phyloP scores from a whole-genome alignment of 495 filamentous ascomycete genomes.

The Aspergillus avenaceus region DNA sequence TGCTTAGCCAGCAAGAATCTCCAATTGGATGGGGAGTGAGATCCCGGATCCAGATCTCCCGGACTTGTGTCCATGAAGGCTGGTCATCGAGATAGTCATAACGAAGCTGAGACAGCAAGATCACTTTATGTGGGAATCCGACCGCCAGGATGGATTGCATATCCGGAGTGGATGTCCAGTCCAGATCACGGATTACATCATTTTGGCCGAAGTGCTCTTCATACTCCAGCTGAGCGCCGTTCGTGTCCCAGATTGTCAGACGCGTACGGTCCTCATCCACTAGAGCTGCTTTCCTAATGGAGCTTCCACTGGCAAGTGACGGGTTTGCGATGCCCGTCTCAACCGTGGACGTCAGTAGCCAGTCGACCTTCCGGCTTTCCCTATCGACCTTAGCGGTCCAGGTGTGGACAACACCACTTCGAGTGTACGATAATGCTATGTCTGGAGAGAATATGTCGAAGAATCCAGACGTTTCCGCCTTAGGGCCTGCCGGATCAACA shows the following conservation, averaged over 20 bases:
- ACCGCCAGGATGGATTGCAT: slow-evolving; percentile 88
- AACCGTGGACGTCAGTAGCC: slow-evolving; percentile 79
- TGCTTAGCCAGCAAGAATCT: slow-evolving; percentile 84
- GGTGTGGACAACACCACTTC: slow-evolving; percentile 69
- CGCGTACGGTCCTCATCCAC: slow-evolving; percentile 70
- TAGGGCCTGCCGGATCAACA: slow-evolving; percentile 82
- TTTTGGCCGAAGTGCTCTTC: slow-evolving; percentile 65
- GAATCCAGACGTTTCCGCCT: slow-evolving; percentile 68
- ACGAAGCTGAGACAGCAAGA: slow-evolving; percentile 84
- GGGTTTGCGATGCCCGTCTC: slow-evolving; percentile 73
- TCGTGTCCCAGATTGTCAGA: slow-evolving; percentile 89
- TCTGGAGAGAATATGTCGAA: slow-evolving; percentile 86
- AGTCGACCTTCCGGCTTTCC: slow-evolving; percentile 56
- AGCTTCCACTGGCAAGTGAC: slow-evolving; percentile 79
- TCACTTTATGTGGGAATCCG: slow-evolving; percentile 79
- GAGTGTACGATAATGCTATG: slow-evolving; percentile 82
- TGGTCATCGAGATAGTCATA: slow-evolving; percentile 89
- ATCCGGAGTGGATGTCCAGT: slow-evolving; percentile 93
- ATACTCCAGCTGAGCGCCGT: slow-evolving; percentile 77
- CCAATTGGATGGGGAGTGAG: slow-evolving; percentile 89
- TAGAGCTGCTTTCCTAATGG: slow-evolving; percentile 80
- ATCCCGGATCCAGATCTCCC: slow-evolving; percentile 76
- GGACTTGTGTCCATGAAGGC: slow-evolving; percentile 84
- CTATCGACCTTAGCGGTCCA: slow-evolving; percentile 79
- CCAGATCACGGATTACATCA: slow-evolving; percentile 79